These are phyloP conservation scores for Saussurea involucrata DNA, from an alignment of 129 eudicot species.

Conservation along the genomic window DNA sequence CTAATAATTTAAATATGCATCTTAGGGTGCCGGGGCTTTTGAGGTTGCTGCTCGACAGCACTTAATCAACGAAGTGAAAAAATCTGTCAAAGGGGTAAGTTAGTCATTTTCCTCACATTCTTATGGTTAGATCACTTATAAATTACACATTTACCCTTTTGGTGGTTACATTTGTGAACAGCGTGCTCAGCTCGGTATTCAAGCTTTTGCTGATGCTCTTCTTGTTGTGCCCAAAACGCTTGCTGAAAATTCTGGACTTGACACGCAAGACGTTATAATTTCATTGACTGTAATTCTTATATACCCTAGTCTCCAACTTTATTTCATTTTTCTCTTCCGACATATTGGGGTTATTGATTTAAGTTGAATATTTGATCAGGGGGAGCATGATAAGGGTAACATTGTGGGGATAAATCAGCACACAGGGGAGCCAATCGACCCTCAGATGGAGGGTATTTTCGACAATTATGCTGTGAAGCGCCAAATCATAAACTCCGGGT, in stretches of 20 bases:
- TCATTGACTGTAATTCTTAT: conserved; percentile 56
- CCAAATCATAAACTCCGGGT: conserved; percentile 87
- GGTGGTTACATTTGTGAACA: conserved; percentile 21
- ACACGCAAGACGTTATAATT: conserved; percentile 84
- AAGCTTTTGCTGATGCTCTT: conserved; percentile 94
- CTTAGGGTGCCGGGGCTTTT: conserved; percentile 94
- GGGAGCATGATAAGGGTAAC: conserved; percentile 86
- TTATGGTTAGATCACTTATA: neutral
- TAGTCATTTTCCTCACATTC: neutral
- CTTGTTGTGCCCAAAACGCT: conserved; percentile 88
- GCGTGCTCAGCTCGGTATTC: conserved; percentile 90
- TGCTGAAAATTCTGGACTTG: conserved; percentile 92
- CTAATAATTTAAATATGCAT: neutral
- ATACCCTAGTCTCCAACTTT: neutral
- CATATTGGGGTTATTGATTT: neutral
- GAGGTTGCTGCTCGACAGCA: conserved; percentile 90
- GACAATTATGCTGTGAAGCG: conserved; percentile 90
- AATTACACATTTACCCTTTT: neutral
- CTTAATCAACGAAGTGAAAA: conserved; percentile 77
- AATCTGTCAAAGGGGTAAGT: conserved; percentile 81
- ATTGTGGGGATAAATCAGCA: conserved; percentile 78
- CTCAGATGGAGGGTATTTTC: conserved; percentile 91
- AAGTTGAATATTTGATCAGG: conserved; percentile 32
- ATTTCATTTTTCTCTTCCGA: neutral
- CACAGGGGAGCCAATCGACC: conserved; percentile 88